phyloP scores from a whole-genome alignment of 805 yeast species.

The Zygotorulaspora danielsina region DNA sequence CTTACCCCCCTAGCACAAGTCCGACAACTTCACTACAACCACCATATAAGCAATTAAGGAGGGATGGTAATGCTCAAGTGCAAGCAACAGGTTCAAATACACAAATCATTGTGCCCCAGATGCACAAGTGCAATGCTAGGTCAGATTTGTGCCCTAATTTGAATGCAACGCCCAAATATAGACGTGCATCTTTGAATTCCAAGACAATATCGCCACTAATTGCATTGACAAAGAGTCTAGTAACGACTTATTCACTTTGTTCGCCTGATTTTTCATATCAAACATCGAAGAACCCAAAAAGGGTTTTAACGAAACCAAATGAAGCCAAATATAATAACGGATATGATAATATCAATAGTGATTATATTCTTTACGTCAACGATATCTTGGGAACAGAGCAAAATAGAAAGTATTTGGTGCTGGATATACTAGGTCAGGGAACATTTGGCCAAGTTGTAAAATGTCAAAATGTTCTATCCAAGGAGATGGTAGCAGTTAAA shows the following conservation, averaged over 20 bases:
- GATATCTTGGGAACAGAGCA: conserved; percentile 73
- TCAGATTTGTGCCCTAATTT: conserved; percentile 58
- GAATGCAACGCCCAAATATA: conserved; percentile 61
- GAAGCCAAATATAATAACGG: conserved; percentile 81
- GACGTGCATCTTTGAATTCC: conserved; percentile 64
- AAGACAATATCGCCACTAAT: conserved; percentile 70
- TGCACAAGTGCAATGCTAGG: conserved; percentile 39
- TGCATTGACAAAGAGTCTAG: conserved; percentile 71
- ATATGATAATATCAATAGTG: conserved; percentile 80
- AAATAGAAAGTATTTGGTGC: conserved; percentile 78
- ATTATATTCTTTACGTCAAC: conserved; percentile 89
- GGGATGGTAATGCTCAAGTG: conserved; percentile 21
- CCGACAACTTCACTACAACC: conserved; percentile 31
- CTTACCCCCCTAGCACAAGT: conserved; percentile 25
- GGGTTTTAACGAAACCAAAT: conserved; percentile 89
- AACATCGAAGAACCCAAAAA: conserved; percentile 78
- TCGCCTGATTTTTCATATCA: conserved; percentile 81
- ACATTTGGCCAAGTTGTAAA: conserved; percentile 98
- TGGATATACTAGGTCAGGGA: conserved; percentile 92
- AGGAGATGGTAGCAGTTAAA: conserved; percentile 89
- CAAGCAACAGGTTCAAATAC: conserved; percentile 6
- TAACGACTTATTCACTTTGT: conserved; percentile 80
- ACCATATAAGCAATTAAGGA: conserved; percentile 32
- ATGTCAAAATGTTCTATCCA: conserved; percentile 67
- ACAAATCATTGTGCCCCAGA: conserved; percentile 46